Evolutionary conservation across 352 stramenopile genomes (phyloP), one percentile per base, ranked within the genome.

Genomic region (Thalassiosira mediterranea): DNA sequence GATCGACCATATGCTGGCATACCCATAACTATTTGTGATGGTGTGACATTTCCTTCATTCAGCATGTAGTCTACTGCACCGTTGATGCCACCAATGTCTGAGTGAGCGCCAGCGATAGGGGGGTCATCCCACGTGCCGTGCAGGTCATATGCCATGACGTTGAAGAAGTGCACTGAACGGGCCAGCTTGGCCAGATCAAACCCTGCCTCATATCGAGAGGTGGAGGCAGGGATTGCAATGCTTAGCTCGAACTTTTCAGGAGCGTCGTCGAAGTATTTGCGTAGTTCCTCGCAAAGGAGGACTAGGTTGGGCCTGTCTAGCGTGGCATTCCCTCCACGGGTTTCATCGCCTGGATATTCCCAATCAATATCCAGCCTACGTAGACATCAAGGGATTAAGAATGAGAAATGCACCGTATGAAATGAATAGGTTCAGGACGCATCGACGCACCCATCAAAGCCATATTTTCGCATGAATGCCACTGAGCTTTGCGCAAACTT

Each of bases 131-230:
- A 85, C 1, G 81, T 42, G 4, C 75, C 76, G 42, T 83, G 71
- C 2, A 83, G 26, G 68, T 87, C 79, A 15, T 83, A 87, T 8
- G 79, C 68, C 79, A 87, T 87, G 17, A 87, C 59, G 49, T 83
- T 79, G 54, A 87, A 83, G 54, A 79, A 83, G 40, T 87, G 51
- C 13, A 87, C 38, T 15, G 47, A 74, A 23, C 66, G 58, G 23
- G 74, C 40, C 23, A 87, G 48, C 49, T 68, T 73, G 15, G 38
- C 40, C 3, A 87, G 65, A 52, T 87, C 79, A 52, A 79, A 87
- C 2, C 73, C 79, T 21, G 48, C 44, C 61, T 81, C 65, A 25
- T 64, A 76, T 52, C 54, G 34, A 29, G 28, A 10, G 32, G 64
- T 65, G 1, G 63, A 75, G 3, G 51, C 72, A n/a, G 80, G 80